These are phyloP conservation scores for Psilocybe mexicana DNA, from an alignment of 1,284 basidiomycete genomes.

Conservation along the genomic window DNA sequence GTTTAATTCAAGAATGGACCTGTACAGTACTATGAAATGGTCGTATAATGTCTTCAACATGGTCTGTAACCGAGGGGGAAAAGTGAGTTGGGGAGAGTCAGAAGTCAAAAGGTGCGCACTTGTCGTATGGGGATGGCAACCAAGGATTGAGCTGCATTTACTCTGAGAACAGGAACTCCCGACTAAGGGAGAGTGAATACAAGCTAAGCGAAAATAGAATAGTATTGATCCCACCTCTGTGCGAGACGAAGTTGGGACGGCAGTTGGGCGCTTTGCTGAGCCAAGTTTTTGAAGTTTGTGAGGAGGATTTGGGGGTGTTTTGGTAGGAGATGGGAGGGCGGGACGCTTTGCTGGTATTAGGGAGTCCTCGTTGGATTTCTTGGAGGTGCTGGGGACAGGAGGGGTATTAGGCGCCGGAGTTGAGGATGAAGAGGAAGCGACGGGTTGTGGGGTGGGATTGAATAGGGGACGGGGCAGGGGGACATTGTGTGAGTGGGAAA, in stretches of 20 bases:
- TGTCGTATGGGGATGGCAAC: conserved; percentile 73
- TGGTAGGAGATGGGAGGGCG: conserved; percentile 26
- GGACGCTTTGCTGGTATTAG: conserved; percentile 40
- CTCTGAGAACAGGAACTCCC: conserved; percentile 65
- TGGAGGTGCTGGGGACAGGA: conserved; percentile 5
- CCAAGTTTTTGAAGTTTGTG: conserved; percentile 59
- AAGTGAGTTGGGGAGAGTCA: conserved; percentile 16
- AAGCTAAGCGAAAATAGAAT: conserved; percentile 5
- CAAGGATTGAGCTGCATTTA: conserved; percentile 63
- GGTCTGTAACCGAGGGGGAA: conserved; percentile 40
- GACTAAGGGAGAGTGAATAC: conserved; percentile 35
- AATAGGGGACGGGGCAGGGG: conserved; percentile 32
- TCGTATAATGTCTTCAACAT: conserved; percentile 74
- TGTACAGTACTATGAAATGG: conserved; percentile 68
- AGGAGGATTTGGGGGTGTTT: conserved; percentile 46
- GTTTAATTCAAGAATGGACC: conserved; percentile 46
- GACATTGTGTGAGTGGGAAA: conserved; percentile 54
- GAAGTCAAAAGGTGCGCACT: conserved; percentile 33
- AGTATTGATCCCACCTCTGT: conserved; percentile 28
- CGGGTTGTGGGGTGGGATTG: conserved; percentile 8
- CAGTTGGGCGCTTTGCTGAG: conserved; percentile 36
- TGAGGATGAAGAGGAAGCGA: conserved; percentile 10
- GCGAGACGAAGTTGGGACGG: conserved; percentile 41
- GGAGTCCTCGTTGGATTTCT: conserved; percentile 7
- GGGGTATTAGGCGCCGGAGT: conserved; percentile 3